Base-by-base conservation (phyloP, 805 yeast species). In the Candida qinlingensis region DNA sequence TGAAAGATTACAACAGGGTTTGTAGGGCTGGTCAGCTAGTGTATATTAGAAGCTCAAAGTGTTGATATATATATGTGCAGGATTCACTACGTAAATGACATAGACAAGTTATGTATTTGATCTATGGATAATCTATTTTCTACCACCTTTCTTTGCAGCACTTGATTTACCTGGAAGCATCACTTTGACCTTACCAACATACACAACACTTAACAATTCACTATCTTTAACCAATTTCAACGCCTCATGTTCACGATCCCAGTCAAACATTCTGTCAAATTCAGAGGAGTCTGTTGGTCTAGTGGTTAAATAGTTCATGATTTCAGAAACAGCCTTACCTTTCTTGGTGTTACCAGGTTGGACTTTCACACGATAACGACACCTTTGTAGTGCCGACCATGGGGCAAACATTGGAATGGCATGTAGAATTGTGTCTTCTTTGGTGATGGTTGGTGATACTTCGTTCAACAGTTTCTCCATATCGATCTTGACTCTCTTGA, bases 341-440 rank as follows among this genome's bases (percentile, higher is more conserved):
- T 92, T 91, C 64, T 94, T 94, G 29, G 83, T 81, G 30, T 76
- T 72, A 1, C 83, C 83, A 0, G 96, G 91, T 55, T 82, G 87
- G 31, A 92, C 67, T 63, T 92, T 92, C 35, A 87, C 83, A 63
- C 89, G 89, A 67, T 87, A 90, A 59, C 86, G 83, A 64, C 75
- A 79, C 62, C 85, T 85, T 50, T 71, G 75, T 54, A 94, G 64
- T 0, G 97, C 76, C 10, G 78, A 67, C 96, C 97, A 94, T 3
- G 99, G 99, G 0, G 94, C 97, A 73, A 90, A 92, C 19, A 88
- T 81, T 1, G 97, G 95, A 10, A 92, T 76, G 6, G 86, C 80
- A 49, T 81, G 87, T 9, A 72, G 58, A 9, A 87, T 69, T 3
- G 59, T 68, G 59, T 87, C 96, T 1, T 70, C 73, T 12, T 55